Conservation (phyloP, 108 stramenopile species). For the Cyclotella atomus region DNA sequence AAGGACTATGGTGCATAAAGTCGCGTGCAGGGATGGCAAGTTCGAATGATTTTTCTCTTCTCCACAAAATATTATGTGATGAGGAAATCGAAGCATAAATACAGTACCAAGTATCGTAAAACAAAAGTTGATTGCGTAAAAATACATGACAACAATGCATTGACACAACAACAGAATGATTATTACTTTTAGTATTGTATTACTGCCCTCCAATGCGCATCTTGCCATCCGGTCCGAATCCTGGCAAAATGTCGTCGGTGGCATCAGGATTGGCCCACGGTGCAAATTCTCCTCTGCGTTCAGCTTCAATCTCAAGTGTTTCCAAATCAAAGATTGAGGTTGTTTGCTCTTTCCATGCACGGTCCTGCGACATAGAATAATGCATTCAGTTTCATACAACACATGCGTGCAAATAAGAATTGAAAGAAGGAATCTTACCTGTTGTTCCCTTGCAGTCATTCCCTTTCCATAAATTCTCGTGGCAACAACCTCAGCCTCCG, state of each 20-base stretch:
- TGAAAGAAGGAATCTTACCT: slow-evolving; percentile 49
- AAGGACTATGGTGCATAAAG: too few relatives aligned
- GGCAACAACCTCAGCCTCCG: slow-evolving; percentile 88
- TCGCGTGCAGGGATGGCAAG: too few relatives aligned
- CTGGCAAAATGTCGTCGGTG: slow-evolving; percentile 78
- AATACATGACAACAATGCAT: neutral
- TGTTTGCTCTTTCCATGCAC: slow-evolving; percentile 83
- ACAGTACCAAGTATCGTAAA: too few relatives aligned
- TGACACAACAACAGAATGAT: neutral
- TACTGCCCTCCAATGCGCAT: slow-evolving; percentile 81
- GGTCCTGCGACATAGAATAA: too few relatives aligned
- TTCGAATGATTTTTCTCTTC: too few relatives aligned
- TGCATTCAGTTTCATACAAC: too few relatives aligned
- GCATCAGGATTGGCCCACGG: slow-evolving; percentile 84
- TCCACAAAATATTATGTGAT: too few relatives aligned
- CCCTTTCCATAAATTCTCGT: slow-evolving; percentile 90
- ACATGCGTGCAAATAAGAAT: too few relatives aligned
- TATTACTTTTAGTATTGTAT: neutral
- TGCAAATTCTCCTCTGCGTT: slow-evolving; percentile 72
- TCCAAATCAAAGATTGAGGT: slow-evolving; percentile 92
- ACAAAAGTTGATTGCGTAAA: too few relatives aligned
- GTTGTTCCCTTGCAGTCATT: slow-evolving; percentile 85
- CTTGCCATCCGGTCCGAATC: slow-evolving; percentile 81
- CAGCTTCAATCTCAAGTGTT: slow-evolving; percentile 86
- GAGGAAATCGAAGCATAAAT: too few relatives aligned